phyloP scores from a whole-genome alignment of 2,329 filamentous ascomycete genomes.

The Samsoniella hepiali region DNA sequence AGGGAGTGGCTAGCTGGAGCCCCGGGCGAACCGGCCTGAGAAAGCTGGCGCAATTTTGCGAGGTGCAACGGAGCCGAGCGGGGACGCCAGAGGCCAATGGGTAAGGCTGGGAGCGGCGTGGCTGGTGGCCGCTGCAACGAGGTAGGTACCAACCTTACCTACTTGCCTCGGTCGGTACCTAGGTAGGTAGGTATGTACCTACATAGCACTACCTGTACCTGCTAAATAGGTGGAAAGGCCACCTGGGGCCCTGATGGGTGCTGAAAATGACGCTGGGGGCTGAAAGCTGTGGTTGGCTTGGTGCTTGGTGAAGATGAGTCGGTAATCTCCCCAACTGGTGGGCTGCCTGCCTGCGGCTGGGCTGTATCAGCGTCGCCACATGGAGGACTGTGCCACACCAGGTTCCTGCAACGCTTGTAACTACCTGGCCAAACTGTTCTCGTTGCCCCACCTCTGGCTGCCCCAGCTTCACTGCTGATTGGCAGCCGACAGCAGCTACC shows the following conservation, averaged over 20 bases:
- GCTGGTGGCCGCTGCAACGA: background rate
- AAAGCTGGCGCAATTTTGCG: background rate
- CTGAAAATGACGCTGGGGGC: background rate
- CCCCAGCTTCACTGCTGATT: background rate
- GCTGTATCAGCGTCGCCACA: background rate
- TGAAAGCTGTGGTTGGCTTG: background rate
- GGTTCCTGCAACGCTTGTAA: background rate
- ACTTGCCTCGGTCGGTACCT: slow-evolving; percentile 8
- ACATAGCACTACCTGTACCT: too few relatives aligned
- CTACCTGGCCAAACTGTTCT: background rate
- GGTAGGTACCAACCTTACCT: too few relatives aligned
- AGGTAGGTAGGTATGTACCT: background rate
- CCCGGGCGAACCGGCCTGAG: background rate
- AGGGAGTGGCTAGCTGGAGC: background rate
- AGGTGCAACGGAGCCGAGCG: slow-evolving; percentile 1
- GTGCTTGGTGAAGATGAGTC: background rate
- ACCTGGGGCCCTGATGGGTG: background rate
- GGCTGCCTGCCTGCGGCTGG: background rate
- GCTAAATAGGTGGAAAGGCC: background rate
- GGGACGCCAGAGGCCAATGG: background rate
- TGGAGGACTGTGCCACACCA: slow-evolving; percentile 21
- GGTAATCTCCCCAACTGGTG: background rate
- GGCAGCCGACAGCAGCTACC: background rate
- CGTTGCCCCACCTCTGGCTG: slow-evolving; percentile 4
- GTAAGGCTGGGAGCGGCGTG: slow-evolving; percentile 10